phyloP scores from a whole-genome alignment of 192 early-diverging fungal species.

The Mortierella claussenii region DNA sequence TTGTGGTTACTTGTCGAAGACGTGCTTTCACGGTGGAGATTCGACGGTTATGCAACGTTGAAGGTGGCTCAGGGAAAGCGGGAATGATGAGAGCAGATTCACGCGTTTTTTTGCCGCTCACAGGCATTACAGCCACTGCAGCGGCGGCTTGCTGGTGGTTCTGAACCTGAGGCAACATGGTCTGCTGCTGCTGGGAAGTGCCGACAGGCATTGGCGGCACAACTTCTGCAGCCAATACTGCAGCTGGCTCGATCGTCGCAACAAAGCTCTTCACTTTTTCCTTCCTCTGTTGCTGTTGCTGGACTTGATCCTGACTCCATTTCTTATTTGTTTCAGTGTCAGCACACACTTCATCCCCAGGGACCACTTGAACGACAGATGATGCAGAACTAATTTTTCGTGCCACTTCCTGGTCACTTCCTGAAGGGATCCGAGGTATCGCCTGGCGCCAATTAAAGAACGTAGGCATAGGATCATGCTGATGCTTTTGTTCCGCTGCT shows the following conservation, averaged over 20 bases:
- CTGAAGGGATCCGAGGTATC: neutral
- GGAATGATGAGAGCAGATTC: slow-evolving; percentile 36
- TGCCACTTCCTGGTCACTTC: neutral
- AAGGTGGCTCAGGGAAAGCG: slow-evolving; percentile 36
- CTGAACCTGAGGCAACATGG: neutral
- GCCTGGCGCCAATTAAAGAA: slow-evolving; percentile 19
- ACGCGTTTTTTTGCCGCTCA: neutral
- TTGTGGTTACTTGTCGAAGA: slow-evolving; percentile 12
- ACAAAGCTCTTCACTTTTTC: slow-evolving; percentile 19
- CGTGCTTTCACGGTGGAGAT: slow-evolving; percentile 39
- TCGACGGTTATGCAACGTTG: slow-evolving; percentile 41
- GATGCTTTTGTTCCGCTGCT: slow-evolving; percentile 7
- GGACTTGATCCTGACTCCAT: neutral
- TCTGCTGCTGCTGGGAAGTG: too few relatives aligned
- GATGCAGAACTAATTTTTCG: slow-evolving; percentile 2
- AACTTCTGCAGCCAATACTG: neutral
- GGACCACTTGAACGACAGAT: neutral
- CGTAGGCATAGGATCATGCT: slow-evolving; percentile 7
- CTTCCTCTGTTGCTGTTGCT: neutral
- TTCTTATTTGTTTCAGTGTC: neutral
- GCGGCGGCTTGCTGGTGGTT: neutral
- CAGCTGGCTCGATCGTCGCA: slow-evolving; percentile 9
- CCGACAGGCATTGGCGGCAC: neutral
- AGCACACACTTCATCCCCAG: neutral
- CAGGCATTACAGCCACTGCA: neutral